Percentiles rank a stretch among this genome's conserved stretches.
phyloP scores from a whole-genome alignment of 306 rosid species.

The Rubus idaeus region DNA sequence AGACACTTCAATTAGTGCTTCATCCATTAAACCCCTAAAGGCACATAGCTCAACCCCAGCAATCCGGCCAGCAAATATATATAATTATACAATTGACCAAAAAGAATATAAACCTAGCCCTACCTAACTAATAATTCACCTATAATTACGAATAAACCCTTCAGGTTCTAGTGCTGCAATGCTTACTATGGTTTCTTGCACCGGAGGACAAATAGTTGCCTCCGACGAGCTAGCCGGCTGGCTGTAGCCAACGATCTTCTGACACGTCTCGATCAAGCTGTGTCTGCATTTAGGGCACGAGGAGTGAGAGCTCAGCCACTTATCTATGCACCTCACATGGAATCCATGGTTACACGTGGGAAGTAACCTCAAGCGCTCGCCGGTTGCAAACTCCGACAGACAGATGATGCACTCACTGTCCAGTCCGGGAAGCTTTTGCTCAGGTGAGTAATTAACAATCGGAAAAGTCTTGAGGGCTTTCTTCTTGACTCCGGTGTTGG shows the following conservation, averaged over 20 bases:
- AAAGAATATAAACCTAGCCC: background rate
- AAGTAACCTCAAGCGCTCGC: constrained; percentile 65
- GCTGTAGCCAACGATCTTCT: constrained; percentile 60
- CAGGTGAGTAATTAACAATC: constrained; percentile 48
- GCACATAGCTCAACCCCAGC: constrained; percentile 13
- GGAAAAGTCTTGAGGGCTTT: constrained; percentile 80
- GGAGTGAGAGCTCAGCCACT: constrained; percentile 81
- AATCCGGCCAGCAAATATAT: background rate
- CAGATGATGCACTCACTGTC: constrained; percentile 81
- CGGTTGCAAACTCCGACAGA: constrained; percentile 56
- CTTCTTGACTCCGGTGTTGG: constrained; percentile 63
- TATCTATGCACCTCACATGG: constrained; percentile 82
- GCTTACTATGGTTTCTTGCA: constrained; percentile 42
- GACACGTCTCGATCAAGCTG: constrained; percentile 70
- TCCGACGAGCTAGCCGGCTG: constrained; percentile 33
- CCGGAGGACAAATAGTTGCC: constrained; percentile 20
- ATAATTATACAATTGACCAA: background rate
- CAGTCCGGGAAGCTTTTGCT: constrained; percentile 48
- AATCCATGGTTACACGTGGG: constrained; percentile 90
- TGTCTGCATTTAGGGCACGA: constrained; percentile 95
- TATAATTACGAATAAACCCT: constrained; percentile 48
- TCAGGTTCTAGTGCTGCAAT: constrained; percentile 63
- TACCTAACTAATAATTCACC: constrained; percentile 31
- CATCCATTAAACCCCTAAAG: constrained; percentile 18
- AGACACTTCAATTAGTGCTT: background rate